Conservation (phyloP, 768 basidiomycete species). For the Candolleomyces aberdarensis region DNA sequence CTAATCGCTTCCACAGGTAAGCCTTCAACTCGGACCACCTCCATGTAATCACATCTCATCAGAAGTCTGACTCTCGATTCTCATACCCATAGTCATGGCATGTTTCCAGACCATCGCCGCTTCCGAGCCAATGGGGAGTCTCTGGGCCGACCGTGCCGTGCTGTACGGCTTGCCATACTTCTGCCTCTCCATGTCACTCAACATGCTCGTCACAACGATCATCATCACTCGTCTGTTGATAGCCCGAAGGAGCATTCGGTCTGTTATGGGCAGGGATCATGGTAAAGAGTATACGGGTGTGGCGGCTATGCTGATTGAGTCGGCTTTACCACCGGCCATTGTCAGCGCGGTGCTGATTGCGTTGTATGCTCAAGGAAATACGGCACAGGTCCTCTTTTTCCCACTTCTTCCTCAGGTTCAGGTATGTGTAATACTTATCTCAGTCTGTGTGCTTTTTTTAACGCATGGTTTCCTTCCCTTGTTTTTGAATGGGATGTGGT, state of each 20-base stretch:
- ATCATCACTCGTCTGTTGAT: slow-evolving; percentile 22
- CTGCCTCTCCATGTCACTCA: slow-evolving; percentile 20
- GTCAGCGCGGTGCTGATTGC: slow-evolving; percentile 25
- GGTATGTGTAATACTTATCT: slow-evolving; percentile 8
- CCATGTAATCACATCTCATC: neutral
- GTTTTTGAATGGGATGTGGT: neutral
- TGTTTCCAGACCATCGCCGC: slow-evolving; percentile 3
- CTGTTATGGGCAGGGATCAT: slow-evolving; percentile 5
- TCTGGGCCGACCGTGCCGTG: slow-evolving; percentile 1
- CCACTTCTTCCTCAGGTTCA: slow-evolving; percentile 20
- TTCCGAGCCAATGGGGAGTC: neutral
- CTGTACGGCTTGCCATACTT: slow-evolving; percentile 21
- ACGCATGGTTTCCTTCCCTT: no score
- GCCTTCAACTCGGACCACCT: neutral
- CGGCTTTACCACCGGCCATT: slow-evolving; percentile 24
- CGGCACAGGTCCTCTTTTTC: slow-evolving; percentile 15
- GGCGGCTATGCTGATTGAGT: slow-evolving; percentile 31
- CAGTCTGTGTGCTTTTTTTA: neutral
- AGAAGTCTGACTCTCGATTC: neutral
- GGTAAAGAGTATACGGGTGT: slow-evolving; percentile 21
- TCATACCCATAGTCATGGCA: neutral
- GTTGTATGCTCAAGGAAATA: slow-evolving; percentile 17
- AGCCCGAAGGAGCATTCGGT: slow-evolving; percentile 13
- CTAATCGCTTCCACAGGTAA: slow-evolving; percentile 9
- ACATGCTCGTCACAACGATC: slow-evolving; percentile 25